These are phyloP conservation scores for Endocalyx cinctus DNA, from an alignment of 2,329 filamentous ascomycete species.

Conservation along the genomic window DNA sequence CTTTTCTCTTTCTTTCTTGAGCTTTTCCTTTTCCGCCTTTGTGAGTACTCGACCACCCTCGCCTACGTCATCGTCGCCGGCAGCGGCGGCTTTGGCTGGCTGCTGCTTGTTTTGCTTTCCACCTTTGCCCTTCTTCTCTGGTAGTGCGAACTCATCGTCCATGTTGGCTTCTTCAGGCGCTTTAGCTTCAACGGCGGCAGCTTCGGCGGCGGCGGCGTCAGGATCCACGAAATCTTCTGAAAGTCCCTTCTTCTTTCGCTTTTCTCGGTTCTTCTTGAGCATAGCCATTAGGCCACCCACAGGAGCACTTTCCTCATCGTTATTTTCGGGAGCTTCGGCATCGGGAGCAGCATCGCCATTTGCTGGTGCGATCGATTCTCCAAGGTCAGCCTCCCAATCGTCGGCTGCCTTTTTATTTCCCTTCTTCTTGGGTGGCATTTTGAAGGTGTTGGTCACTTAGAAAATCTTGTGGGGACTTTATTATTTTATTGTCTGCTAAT, in stretches of 20 bases:
- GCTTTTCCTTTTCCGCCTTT: constrained; percentile 97
- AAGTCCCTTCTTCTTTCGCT: constrained; percentile 84
- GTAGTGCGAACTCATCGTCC: constrained; percentile 81
- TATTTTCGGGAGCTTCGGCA: constrained; percentile 42
- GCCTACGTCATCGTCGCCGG: constrained; percentile 44
- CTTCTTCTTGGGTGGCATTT: constrained; percentile 95
- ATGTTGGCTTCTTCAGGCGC: constrained; percentile 75
- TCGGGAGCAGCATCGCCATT: constrained; percentile 46
- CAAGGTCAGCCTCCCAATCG: constrained; percentile 92
- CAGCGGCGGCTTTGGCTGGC: constrained; percentile 22
- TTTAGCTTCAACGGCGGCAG: constrained; percentile 52
- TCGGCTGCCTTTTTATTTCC: constrained; percentile 76
- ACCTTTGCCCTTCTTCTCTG: constrained; percentile 70
- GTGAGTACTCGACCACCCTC: constrained; percentile 71
- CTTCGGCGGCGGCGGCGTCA: constrained; percentile 48
- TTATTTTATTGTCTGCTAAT: too few species aligned
- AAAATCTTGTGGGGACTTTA: too few species aligned
- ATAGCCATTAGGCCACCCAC: constrained; percentile 72
- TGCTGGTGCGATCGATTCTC: constrained; percentile 66
- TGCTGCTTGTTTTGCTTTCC: constrained; percentile 42
- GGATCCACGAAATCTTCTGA: constrained; percentile 69
- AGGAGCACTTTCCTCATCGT: constrained; percentile 50
- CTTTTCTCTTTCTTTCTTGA: constrained; percentile 98
- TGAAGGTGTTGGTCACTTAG: constrained; percentile 28
- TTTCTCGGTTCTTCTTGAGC: constrained; percentile 76